Percentiles rank a stretch among this genome's conserved stretches.
phyloP scores from a whole-genome alignment of 176 grass and related monocot species.

The Pontederia crassipes region DNA sequence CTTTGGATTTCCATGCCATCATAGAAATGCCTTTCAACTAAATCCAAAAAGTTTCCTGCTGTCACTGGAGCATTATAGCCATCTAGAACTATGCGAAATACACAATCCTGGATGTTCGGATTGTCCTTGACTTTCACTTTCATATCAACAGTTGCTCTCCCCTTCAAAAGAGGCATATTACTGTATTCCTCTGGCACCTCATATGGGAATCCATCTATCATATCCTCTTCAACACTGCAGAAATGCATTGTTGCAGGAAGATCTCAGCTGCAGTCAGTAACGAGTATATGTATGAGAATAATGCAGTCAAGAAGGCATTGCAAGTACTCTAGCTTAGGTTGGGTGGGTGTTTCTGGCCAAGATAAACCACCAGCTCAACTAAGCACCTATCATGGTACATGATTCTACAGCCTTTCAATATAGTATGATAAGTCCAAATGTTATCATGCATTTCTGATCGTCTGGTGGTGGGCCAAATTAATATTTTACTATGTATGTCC shows the following conservation, averaged over 20 bases:
- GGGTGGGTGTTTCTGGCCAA: constrained; percentile 18
- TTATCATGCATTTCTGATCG: too few species aligned
- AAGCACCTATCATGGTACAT: not conserved
- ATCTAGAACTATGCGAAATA: constrained; percentile 90
- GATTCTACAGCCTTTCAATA: too few species aligned
- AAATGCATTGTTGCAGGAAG: constrained; percentile 93
- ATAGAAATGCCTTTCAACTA: constrained; percentile 88
- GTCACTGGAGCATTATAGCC: constrained; percentile 93
- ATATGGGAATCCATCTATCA: constrained; percentile 89
- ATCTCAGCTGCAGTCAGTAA: constrained; percentile 99
- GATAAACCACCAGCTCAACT: constrained; percentile 6
- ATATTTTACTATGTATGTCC: too few species aligned
- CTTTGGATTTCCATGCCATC: constrained; percentile 99
- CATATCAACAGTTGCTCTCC: constrained; percentile 91
- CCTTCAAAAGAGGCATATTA: constrained; percentile 89
- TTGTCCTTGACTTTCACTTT: constrained; percentile 98
- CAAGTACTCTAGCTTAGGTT: constrained; percentile 17
- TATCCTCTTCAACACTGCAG: constrained; percentile 99
- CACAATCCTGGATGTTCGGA: constrained; percentile 71
- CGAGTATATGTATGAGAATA: constrained; percentile 90
- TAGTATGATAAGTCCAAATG: too few species aligned
- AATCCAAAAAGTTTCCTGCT: constrained; percentile 86
- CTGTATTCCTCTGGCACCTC: constrained; percentile 88
- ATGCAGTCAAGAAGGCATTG: constrained; percentile 33
- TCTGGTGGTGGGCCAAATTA: too few species aligned